Base-by-base conservation (phyloP, 2,329 filamentous ascomycete genomes). In the Reticulascus tulasneorum region DNA sequence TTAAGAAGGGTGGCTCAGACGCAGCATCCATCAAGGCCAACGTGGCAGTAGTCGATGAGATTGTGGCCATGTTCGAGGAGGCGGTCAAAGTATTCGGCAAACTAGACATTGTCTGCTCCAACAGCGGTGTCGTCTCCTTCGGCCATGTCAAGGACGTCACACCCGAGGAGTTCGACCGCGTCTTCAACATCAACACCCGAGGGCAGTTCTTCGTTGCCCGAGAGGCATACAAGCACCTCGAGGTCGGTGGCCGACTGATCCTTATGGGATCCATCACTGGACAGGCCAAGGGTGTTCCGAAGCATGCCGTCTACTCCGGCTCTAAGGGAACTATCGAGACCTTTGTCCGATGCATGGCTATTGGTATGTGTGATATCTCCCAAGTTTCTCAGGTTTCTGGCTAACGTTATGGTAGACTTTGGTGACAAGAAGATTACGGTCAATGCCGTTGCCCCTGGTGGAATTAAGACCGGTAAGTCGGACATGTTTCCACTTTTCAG, bases 241-340 rank as follows among this genome's bases (percentile, higher is more conserved):
- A 82, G 63, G 63, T 78, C 23, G 77, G 80, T 38, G 83, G 84
- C 31, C 73, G 83, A 27, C 67, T 88, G 49, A 82, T 89, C 59
- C 69, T 89, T 47, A 88, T 85, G 78, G 77, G 74, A 20, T 82
- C 75, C 40, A 86, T 86, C 58, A 82, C 82, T 1, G 61, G 82
- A 56, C 60, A 83, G 66, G 83, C 62, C 38, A 74, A 78, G 56
- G 81, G 75, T 31, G 81, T 88, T 13, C 79, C 80, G 42, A 77
- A 79, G 53, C 84, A 88, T 58, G 72, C 80, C 11, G 71, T 89
- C 30, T 89, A 89, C 69, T 84, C 83, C 16, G 83, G 78, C 11
- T 79, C 72, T 59, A 89, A 89, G 70, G 84, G 82, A 49, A 79
- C 84, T 23, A 81, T 88, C 42, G 84, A 87, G 62, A 82, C 82